These are phyloP conservation scores for Alternaria viburni DNA, from an alignment of 2,329 filamentous ascomycete species.

Conservation along the genomic window DNA sequence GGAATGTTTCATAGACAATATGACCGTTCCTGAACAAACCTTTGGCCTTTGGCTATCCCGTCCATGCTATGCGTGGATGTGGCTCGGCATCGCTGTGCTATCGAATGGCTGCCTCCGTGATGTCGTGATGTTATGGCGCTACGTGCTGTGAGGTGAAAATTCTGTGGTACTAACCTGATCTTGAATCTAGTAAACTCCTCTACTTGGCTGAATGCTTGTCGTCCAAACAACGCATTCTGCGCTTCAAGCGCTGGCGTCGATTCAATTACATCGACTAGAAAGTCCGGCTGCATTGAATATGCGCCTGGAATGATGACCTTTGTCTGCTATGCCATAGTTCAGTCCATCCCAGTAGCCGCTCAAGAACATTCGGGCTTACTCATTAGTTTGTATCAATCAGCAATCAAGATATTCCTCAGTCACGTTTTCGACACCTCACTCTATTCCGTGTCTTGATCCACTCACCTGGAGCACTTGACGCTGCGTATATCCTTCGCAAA, in stretches of 20 bases:
- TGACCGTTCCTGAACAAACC: constrained; percentile 61
- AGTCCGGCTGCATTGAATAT: background rate
- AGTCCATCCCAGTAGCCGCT: too few relatives aligned
- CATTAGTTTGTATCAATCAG: too few relatives aligned
- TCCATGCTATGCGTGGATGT: background rate
- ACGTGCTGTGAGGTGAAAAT: background rate
- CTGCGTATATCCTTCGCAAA: too few relatives aligned
- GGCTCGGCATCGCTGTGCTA: background rate
- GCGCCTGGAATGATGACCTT: background rate
- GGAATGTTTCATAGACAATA: constrained; percentile 54
- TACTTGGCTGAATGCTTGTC: background rate
- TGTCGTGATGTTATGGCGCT: background rate
- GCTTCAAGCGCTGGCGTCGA: background rate
- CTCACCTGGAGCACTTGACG: too few relatives aligned
- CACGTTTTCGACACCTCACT: too few relatives aligned
- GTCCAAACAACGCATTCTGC: background rate
- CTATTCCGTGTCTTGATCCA: too few relatives aligned
- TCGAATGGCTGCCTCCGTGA: background rate
- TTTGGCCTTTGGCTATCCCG: constrained; percentile 3
- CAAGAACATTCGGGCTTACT: too few relatives aligned
- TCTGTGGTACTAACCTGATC: background rate
- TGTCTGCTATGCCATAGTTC: too few relatives aligned
- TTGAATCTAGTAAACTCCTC: too few relatives aligned
- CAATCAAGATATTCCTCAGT: too few relatives aligned
- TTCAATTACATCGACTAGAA: background rate